Percentiles rank a stretch among this genome's conserved stretches.
Conservation (phyloP, 305 asterid species). For the Fraxinus baroniana region DNA sequence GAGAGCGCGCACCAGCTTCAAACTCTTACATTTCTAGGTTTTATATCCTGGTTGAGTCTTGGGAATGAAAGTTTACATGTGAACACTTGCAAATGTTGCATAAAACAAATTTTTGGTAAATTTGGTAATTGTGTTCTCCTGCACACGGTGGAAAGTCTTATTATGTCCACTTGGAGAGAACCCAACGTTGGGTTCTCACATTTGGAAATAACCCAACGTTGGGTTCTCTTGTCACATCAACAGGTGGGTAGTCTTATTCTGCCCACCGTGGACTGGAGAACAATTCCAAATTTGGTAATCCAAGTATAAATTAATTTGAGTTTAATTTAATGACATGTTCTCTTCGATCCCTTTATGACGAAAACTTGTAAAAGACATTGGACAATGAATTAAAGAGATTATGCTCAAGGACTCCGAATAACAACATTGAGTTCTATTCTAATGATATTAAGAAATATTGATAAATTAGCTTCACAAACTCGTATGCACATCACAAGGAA, state of each 20-base stretch:
- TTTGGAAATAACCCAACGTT: too few species aligned
- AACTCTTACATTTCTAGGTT: background rate
- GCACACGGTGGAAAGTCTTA: too few species aligned
- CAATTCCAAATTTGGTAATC: too few species aligned
- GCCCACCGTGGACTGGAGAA: too few species aligned
- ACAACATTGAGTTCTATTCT: background rate
- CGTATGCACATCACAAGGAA: background rate
- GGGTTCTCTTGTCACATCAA: too few species aligned
- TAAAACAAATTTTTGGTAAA: background rate
- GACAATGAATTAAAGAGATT: background rate
- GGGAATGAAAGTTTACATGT: background rate
- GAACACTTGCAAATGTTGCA: background rate
- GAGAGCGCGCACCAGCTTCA: background rate
- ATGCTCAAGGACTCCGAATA: background rate
- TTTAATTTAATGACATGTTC: too few species aligned
- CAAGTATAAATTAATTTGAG: background rate
- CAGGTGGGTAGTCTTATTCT: too few species aligned
- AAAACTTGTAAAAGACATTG: background rate
- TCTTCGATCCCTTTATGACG: too few species aligned
- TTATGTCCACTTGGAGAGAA: too few species aligned
- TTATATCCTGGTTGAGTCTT: background rate
- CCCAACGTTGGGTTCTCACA: too few species aligned
- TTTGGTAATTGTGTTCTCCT: background rate
- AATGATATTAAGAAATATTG: background rate
- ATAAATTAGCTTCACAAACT: background rate